Evolutionary conservation across 2,329 filamentous ascomycete genomes (phyloP), one percentile per base, ranked within the genome.

Genomic region (Grosmannia serpens): DNA sequence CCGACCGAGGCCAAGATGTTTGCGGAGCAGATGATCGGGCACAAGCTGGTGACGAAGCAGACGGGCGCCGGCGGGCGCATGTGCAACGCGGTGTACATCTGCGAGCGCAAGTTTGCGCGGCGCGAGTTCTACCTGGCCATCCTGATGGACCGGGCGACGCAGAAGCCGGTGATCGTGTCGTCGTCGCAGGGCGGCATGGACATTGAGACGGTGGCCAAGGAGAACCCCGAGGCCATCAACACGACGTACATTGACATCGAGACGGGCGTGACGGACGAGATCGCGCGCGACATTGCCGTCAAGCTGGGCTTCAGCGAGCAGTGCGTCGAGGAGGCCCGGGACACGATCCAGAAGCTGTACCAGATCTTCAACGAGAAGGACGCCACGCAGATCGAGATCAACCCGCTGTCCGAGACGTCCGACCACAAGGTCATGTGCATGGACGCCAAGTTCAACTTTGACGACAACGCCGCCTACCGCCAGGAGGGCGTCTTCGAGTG

Each of bases 21-120:
- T 73, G 92, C 94, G 67, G 84, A 92, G 67, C 91, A 99, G 81
- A 99, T 99, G 94, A 97, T 99, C 76, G 94, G 94, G 71, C 92
- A 99, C 80, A 96, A 96, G 78, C 90, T 99, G 76, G 84, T 99
- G 77, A 99, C 94, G 75, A 99, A 99, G 85, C 94, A 99, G 82
- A 99, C 94, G 60, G 94, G 94, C 73, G 89, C 92, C 67, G 83
- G 76, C 67, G 94, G 94, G 71, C 90, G 94, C 74, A 84, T 95
- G 73, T 99, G 94, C 84, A 97, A 89, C 76, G 84, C 91, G 64
- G 94, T 99, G 72, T 97, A 95, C 81, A 97, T 99, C 73, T 95
- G 92, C 78, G 94, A 99, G 83, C 91, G 94, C 83, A 99, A 99
- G 82, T 99, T 96, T 71, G 94, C 94, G 68, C 91, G 94, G 67